phyloP scores from a whole-genome alignment of 345 rosid species.

The Bruguiera parviflora region DNA sequence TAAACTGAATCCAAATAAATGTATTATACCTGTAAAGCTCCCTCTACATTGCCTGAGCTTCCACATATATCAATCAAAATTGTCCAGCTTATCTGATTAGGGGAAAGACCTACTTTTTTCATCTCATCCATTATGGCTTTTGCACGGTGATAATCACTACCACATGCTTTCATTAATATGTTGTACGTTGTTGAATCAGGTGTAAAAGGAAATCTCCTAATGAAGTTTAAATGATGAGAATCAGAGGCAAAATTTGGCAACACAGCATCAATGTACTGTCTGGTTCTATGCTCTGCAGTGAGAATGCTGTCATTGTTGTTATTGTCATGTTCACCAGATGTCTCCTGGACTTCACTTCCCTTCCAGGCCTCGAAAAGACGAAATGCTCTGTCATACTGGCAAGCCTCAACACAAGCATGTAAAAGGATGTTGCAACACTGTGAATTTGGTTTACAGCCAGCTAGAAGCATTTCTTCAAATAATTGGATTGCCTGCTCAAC shows the following conservation, averaged over 20 bases:
- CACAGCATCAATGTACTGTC: constrained; percentile 14
- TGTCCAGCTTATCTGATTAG: constrained; percentile 82
- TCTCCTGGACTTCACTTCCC: constrained; percentile 34
- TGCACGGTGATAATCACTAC: constrained; percentile 64
- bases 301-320: constrained; percentile 13
- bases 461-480: constrained; percentile 76
- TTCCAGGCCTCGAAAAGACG: constrained; percentile 76
- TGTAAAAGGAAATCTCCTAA: constrained; percentile 48
- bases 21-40: constrained; percentile 65
- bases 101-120: constrained; percentile 66
- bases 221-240: constrained; percentile 36
- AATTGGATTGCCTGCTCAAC: constrained; percentile 73
- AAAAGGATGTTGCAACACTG: constrained; percentile 80
- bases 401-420: constrained; percentile 89
- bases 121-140: constrained; percentile 78
- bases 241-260: constrained; percentile 26
- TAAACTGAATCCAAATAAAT: constrained; percentile 6
- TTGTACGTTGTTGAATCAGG: constrained; percentile 76
- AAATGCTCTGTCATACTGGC: constrained; percentile 88
- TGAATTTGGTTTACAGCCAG: constrained; percentile 83
- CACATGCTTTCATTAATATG: constrained; percentile 82
- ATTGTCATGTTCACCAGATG: constrained; percentile 23
- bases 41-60: constrained; percentile 61
- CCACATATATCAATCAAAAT: constrained; percentile 78
- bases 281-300: constrained; percentile 18